Conservation (phyloP, 352 stramenopile genomes). For the Achlya hypogyna region DNA sequence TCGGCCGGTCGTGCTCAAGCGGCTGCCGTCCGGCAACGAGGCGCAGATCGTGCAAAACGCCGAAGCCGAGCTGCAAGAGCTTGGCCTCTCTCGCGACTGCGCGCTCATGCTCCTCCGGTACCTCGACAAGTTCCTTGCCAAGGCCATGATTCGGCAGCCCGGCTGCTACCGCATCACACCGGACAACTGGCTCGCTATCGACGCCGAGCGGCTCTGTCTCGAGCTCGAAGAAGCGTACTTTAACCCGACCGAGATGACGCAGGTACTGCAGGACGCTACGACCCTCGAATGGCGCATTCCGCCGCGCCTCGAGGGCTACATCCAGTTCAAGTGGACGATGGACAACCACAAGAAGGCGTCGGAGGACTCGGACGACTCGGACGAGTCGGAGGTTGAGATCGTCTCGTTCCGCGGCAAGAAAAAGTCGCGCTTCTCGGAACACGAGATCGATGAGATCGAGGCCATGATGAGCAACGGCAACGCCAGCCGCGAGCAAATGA, state of each 20-base stretch:
- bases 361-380: conserved; percentile 10
- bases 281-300: conserved; percentile 17
- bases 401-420: conserved; percentile 3
- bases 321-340: conserved; percentile 18
- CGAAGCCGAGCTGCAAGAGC: background rate
- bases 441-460: conserved; percentile 20
- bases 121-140: conserved; percentile 16
- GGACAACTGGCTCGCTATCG: conserved; percentile 20
- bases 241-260: conserved; percentile 1
- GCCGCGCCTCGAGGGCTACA: conserved; percentile 12
- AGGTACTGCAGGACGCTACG: background rate
- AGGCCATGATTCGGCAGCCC: conserved; percentile 9
- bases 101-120: conserved; percentile 18
- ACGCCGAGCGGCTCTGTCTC: conserved; percentile 11
- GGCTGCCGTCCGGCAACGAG: conserved; percentile 13
- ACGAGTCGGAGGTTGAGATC: conserved; percentile 8
- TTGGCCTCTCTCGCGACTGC: background rate
- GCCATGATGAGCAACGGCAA: conserved; percentile 14
- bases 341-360: conserved; percentile 13
- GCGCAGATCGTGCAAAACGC: background rate
- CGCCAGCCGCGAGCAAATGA: conserved; percentile 9
- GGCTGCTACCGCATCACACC: conserved; percentile 20
- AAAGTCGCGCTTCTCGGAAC: conserved; percentile 14
- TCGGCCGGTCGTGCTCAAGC: conserved; percentile 10
- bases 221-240: conserved; percentile 18